phyloP scores from a whole-genome alignment of 352 stramenopile genomes.

The Aphanomyces invadans region DNA sequence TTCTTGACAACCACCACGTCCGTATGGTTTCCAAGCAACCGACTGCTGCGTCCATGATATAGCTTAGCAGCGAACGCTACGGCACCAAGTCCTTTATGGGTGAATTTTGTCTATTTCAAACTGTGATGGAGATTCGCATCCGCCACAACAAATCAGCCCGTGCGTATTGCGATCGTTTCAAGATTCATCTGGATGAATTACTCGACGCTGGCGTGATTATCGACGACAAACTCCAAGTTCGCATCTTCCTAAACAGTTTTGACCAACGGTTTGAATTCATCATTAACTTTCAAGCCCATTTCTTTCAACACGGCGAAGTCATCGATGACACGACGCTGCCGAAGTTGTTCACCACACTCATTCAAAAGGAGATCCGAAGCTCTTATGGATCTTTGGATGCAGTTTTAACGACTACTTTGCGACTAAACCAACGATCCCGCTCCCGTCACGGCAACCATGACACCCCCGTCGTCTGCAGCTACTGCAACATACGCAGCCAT shows the following conservation, averaged over 20 bases:
- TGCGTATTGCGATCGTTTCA: slow-evolving; percentile 2
- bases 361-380: too few relatives aligned
- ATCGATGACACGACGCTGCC: not conserved
- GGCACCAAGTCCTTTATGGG: not conserved
- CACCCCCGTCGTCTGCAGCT: too few relatives aligned
- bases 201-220: not conserved
- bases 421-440: too few relatives aligned
- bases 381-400: too few relatives aligned
- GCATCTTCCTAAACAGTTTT: not conserved
- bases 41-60: not conserved
- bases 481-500: too few relatives aligned
- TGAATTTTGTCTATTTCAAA: not conserved
- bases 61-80: not conserved
- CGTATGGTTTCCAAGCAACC: not conserved
- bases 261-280: not conserved
- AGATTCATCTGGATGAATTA: not conserved
- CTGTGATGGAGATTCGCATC: not conserved
- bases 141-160: not conserved
- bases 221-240: not conserved
- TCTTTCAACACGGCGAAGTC: not conserved
- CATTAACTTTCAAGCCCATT: not conserved
- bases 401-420: too few relatives aligned
- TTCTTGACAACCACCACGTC: not conserved
- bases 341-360: too few relatives aligned
- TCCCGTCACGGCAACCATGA: too few relatives aligned